Evolutionary conservation across 2,329 filamentous ascomycete species (phyloP), one percentile per base, ranked within the genome.

Genomic region (Harringtonia lauricola): DNA sequence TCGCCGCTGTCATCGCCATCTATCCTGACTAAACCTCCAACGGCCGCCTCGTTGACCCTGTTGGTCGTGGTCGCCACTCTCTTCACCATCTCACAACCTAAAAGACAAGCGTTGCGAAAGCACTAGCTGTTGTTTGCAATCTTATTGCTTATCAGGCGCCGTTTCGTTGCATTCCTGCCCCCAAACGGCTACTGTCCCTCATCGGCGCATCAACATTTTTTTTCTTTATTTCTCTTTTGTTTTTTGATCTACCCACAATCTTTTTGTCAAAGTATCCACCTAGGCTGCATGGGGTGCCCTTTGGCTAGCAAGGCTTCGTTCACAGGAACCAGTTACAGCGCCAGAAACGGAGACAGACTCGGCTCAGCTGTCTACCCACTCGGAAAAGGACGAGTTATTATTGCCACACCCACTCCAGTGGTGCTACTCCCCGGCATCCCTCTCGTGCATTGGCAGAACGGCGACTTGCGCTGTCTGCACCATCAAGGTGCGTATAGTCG

Each of bases 401-500:
- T 26, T 26, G 24, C 33, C 33, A 19, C 33, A 35, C 9, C 12
- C n/a, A 35, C 15, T n/a, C 9, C n/a, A n/a, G 31, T 18, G 17
- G 15, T n/a, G n/a, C n/a, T n/a, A n/a, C n/a, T n/a, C n/a, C n/a
- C n/a, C n/a, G n/a, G n/a, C n/a, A n/a, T n/a, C n/a, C n/a, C n/a
- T n/a, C n/a, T n/a, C n/a, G n/a, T n/a, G n/a, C n/a, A n/a, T n/a
- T n/a, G n/a, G n/a, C n/a, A n/a, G n/a, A n/a, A n/a, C n/a, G n/a
- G n/a, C n/a, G n/a, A n/a, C n/a, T n/a, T n/a, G n/a, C n/a, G n/a
- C n/a, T n/a, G n/a, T n/a, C n/a, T n/a, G n/a, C n/a, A n/a, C 39
- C 39, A 41, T 41, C 39, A 41, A n/a, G 39, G 39, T 41, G 39
- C 19, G 13, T 34, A 22, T 34, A 34, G 29, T 33, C 39, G 29